Conservation (phyloP, 441 rosid species). For the Pelargonium exstipulatum region DNA sequence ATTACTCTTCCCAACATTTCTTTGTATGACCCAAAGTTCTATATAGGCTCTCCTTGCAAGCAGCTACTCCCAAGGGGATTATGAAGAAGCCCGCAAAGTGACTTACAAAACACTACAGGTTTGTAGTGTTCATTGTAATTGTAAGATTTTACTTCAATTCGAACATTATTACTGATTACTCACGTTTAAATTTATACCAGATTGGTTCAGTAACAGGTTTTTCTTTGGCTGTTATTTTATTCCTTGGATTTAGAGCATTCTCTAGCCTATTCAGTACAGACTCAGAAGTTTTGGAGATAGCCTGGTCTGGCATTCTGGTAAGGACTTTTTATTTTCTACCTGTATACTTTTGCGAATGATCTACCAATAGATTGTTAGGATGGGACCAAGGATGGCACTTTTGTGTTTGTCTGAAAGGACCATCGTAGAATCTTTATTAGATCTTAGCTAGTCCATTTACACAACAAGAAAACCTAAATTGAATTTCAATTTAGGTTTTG, state of each 20-base stretch:
- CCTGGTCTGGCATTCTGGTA: slow-evolving; percentile 66
- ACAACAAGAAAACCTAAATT: too few relatives aligned
- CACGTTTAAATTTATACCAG: slow-evolving; percentile 35
- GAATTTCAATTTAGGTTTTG: too few relatives aligned
- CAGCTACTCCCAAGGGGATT: slow-evolving; percentile 61
- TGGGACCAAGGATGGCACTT: background rate
- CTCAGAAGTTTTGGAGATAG: slow-evolving; percentile 71
- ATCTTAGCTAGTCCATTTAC: too few relatives aligned
- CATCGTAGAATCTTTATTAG: too few relatives aligned
- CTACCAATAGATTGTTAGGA: background rate
- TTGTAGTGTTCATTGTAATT: slow-evolving; percentile 13
- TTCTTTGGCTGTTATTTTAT: slow-evolving; percentile 59
- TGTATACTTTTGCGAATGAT: background rate
- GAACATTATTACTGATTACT: slow-evolving; percentile 1
- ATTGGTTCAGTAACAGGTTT: slow-evolving; percentile 71
- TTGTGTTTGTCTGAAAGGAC: too few relatives aligned
- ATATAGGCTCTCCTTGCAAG: slow-evolving; percentile 81
- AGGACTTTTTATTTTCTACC: slow-evolving; percentile 22
- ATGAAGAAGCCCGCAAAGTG: slow-evolving; percentile 62
- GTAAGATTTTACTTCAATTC: slow-evolving; percentile 10
- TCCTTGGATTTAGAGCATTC: slow-evolving; percentile 65
- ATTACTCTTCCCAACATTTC: background rate
- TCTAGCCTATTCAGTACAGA: slow-evolving; percentile 67
- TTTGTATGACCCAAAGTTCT: slow-evolving; percentile 9
- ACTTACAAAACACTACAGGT: slow-evolving; percentile 64